Evolutionary conservation across 2,329 filamentous ascomycete genomes (phyloP).

Genomic region (Colletotrichum sp.): DNA sequence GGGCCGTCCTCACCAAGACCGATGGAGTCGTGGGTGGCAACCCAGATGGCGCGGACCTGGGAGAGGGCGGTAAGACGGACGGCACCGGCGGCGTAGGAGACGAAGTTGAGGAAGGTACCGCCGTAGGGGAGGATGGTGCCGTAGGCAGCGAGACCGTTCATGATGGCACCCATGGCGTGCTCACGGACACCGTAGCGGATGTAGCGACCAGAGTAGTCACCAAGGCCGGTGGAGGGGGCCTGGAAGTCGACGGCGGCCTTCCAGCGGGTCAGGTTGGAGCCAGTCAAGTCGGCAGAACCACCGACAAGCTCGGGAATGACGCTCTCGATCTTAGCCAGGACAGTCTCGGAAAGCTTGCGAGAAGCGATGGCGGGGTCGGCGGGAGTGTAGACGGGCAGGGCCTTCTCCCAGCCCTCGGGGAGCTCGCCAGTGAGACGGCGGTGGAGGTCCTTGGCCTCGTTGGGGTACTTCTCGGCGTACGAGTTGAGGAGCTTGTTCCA

Average conservation of each 20-base stretch:
- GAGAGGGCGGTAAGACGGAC: slow-evolving; percentile 94
- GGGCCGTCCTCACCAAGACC: slow-evolving; percentile 98
- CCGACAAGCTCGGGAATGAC: slow-evolving; percentile 89
- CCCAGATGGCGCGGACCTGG: slow-evolving; percentile 89
- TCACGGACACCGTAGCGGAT: slow-evolving; percentile 91
- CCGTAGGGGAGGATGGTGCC: slow-evolving; percentile 92
- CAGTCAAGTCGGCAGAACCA: slow-evolving; percentile 96
- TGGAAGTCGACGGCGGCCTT: slow-evolving; percentile 98
- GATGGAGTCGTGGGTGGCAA: slow-evolving; percentile 98
- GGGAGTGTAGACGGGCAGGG: slow-evolving; percentile 88
- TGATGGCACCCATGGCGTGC: slow-evolving; percentile 90
- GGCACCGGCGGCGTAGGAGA: slow-evolving; percentile 95
- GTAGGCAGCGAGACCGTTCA: slow-evolving; percentile 95
- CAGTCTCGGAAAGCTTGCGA: slow-evolving; percentile 94
- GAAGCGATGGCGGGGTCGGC: slow-evolving; percentile 85
- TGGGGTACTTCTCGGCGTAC: slow-evolving; percentile 79
- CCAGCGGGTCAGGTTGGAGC: slow-evolving; percentile 98
- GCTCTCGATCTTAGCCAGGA: slow-evolving; percentile 85
- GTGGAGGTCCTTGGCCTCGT: slow-evolving; percentile 79
- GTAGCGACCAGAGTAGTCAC: slow-evolving; percentile 90
- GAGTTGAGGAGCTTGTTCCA: slow-evolving; percentile 94
- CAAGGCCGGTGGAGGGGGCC: slow-evolving; percentile 82
- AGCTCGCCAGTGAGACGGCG: slow-evolving; percentile 84
- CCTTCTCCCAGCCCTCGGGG: slow-evolving; percentile 96
- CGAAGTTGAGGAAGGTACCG: slow-evolving; percentile 99